Conservation (phyloP, 1,284 basidiomycete species). For the Neolentinus lepideus region DNA sequence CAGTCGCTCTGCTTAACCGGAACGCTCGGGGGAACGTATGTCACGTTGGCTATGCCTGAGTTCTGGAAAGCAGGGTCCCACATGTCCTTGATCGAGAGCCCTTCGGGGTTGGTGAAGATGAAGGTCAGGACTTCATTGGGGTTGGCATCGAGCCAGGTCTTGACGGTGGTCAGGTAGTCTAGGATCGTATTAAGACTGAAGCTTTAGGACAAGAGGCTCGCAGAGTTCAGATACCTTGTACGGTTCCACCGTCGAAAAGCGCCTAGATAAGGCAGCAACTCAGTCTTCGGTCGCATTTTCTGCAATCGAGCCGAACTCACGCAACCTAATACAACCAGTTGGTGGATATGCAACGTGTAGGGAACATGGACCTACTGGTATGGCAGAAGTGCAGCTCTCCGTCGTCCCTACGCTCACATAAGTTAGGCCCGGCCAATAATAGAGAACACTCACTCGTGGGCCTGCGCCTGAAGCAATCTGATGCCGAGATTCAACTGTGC, state of each 20-base stretch:
- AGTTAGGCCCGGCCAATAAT: not conserved
- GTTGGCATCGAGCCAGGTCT: slow-evolving; percentile 59
- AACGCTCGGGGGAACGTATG: slow-evolving; percentile 52
- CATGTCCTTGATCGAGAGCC: slow-evolving; percentile 37
- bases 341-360: slow-evolving; percentile 14
- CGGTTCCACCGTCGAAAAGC: slow-evolving; percentile 59
- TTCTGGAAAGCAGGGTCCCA: slow-evolving; percentile 53
- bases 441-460: slow-evolving; percentile 34
- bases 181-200: slow-evolving; percentile 8
- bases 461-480: slow-evolving; percentile 67
- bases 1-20: slow-evolving; percentile 50
- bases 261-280: slow-evolving; percentile 15
- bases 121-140: slow-evolving; percentile 71
- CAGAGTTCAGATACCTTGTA: slow-evolving; percentile 25
- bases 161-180: slow-evolving; percentile 54
- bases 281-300: slow-evolving; percentile 6
- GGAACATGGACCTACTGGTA: slow-evolving; percentile 30
- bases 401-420: slow-evolving; percentile 16
- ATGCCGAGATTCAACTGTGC: slow-evolving; percentile 61
- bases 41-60: slow-evolving; percentile 47
- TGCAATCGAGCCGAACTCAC: slow-evolving; percentile 8
- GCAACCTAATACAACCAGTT: slow-evolving; percentile 12
- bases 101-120: slow-evolving; percentile 67
- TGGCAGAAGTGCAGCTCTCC: slow-evolving; percentile 60
- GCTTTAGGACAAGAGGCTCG: not conserved